phyloP scores from a whole-genome alignment of 768 basidiomycete species.

The Zangia roseola region DNA sequence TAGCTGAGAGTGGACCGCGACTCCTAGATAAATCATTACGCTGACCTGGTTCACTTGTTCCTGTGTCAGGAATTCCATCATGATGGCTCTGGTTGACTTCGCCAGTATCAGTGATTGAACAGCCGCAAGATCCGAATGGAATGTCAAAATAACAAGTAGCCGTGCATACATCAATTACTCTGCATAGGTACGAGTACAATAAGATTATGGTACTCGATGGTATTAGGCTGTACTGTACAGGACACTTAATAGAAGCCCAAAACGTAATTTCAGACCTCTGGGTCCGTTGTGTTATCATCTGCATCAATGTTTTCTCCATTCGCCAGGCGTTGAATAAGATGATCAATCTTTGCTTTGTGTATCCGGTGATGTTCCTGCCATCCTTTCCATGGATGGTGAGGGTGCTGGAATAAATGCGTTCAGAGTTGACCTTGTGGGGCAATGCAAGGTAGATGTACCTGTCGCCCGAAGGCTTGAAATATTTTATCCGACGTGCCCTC shows the following conservation, averaged over 20 bases:
- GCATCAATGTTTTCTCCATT: slow-evolving; percentile 55
- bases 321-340: slow-evolving; percentile 61
- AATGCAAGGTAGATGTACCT: slow-evolving; percentile 42
- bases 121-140: too few relatives aligned
- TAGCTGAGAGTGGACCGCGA: not conserved
- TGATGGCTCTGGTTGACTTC: too few relatives aligned
- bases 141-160: too few relatives aligned
- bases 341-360: slow-evolving; percentile 84
- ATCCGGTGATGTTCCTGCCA: slow-evolving; percentile 93
- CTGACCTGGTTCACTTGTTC: slow-evolving; percentile 59
- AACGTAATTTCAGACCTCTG: slow-evolving; percentile 22
- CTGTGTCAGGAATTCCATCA: slow-evolving; percentile 48
- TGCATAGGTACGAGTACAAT: slow-evolving; percentile 8
- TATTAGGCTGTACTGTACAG: slow-evolving; percentile 8
- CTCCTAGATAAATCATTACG: too few relatives aligned
- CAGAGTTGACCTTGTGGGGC: not conserved
- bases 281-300: slow-evolving; percentile 27
- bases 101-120: too few relatives aligned
- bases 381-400: slow-evolving; percentile 92
- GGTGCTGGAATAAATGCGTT: slow-evolving; percentile 49
- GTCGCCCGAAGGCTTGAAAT: slow-evolving; percentile 75
- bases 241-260: not conserved
- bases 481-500: slow-evolving; percentile 83
- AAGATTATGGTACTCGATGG: slow-evolving; percentile 7
- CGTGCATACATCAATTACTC: not conserved